A percentile compares a stretch with the other conserved stretches of the same genome.
phyloP scores from a whole-genome alignment of 2,329 filamentous ascomycete species.

The Nemania sp. region DNA sequence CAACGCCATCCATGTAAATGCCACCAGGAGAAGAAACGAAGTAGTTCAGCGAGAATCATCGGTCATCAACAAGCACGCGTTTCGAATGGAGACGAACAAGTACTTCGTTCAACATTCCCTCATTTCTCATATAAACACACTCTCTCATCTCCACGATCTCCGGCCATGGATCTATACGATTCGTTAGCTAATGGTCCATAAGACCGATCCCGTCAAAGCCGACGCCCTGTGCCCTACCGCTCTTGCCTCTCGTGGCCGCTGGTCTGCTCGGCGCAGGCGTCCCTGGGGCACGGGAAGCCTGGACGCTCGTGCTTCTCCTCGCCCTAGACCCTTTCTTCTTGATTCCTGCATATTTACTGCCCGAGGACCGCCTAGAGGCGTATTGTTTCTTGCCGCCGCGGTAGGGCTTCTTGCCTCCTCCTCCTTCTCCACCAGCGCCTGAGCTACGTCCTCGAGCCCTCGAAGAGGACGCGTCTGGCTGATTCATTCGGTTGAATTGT shows the following conservation, averaged over 20 bases:
- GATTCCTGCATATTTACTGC: conserved; percentile 21
- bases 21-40: too few species aligned
- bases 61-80: too few species aligned
- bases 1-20: too few species aligned
- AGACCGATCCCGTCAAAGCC: conserved; percentile 36
- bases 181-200: conserved; percentile 35
- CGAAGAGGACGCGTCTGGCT: conserved; percentile 23
- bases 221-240: conserved; percentile 26
- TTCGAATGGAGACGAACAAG: too few species aligned
- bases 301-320: conserved; percentile 18
- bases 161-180: too few species aligned
- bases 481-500: conserved; percentile 26
- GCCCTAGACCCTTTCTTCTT: conserved; percentile 28
- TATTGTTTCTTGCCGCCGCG: conserved; percentile 32
- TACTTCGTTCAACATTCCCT: too few species aligned
- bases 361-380: conserved; percentile 22
- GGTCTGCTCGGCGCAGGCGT: conserved; percentile 8
- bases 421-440: conserved; percentile 28
- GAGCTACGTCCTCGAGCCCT: conserved; percentile 24
- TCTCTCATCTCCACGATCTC: too few species aligned
- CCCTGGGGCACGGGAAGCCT: conserved; percentile 19
- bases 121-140: too few species aligned
- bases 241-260: conserved; percentile 12
- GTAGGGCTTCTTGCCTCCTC: conserved; percentile 27
- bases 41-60: too few species aligned